Evolutionary conservation across 495 filamentous ascomycete species (phyloP), one percentile per base, ranked within the genome.

Genomic region (Sordaria brevicollis): DNA sequence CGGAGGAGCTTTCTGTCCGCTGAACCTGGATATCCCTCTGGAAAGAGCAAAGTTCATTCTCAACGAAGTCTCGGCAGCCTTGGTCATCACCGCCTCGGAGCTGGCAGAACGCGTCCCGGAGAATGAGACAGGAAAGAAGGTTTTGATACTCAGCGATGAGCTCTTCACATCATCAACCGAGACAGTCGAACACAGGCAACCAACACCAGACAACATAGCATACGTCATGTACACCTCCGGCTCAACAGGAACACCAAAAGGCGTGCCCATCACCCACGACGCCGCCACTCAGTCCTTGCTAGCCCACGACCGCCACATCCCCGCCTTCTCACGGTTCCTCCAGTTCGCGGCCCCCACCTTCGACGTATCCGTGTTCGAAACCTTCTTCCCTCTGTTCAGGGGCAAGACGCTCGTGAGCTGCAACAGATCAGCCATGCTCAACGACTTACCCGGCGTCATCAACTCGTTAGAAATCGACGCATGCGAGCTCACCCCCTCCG

Each of bases 191-290:
- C 67, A 69, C 36, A 73, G 66, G 34, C 34, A 73, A 19, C 71
- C 76, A 1, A 69, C 54, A 5, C 69, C 79, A 2, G 65, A 72
- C 1, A 84, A 92, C 72, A 74, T 92, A 7, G 93, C 93, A 19
- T 97, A 96, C 79, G 86, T 97, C 54, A 91, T 97, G 87, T 97
- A 96, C 74, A 97, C 93, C 1, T 93, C 90, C 15, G 93, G 93
- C 13, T 93, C 92, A 6, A 96, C 93, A 0, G 93, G 93, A n/a
- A 86, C 86, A 4, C 93, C 93, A 2, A 97, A 97, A 80, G 93
- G 93, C 0, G 93, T 96, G 2, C 83, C 83, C 0, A 80, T 96
- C 36, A 90, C 91, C 33, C 93, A 97, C 81, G 78, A 82, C 11
- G 91, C 93, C 17, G 92, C 82, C 25, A 89, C 90, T 1, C 92